A percentile compares a stretch with the other conserved stretches of the same genome.
phyloP scores from a whole-genome alignment of 805 yeast genomes.

The Candida chilensis region DNA sequence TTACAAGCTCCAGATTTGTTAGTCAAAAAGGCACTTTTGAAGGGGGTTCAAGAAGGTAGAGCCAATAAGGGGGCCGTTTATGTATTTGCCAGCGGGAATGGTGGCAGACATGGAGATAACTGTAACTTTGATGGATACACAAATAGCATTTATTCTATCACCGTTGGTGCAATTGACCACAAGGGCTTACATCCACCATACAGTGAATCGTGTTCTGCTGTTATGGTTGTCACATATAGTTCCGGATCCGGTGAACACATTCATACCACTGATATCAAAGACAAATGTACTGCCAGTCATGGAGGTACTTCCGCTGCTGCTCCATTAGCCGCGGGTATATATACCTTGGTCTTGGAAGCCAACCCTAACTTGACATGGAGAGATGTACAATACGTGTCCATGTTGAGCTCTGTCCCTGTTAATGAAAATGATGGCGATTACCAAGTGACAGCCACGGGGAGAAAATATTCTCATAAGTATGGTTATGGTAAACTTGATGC shows the following conservation, averaged over 20 bases:
- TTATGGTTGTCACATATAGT: slow-evolving; percentile 85
- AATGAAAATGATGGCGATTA: slow-evolving; percentile 61
- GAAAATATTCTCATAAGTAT: slow-evolving; percentile 71
- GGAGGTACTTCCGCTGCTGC: slow-evolving; percentile 99
- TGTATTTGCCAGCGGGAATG: slow-evolving; percentile 96
- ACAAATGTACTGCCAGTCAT: slow-evolving; percentile 62
- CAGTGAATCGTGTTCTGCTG: slow-evolving; percentile 91
- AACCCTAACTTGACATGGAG: slow-evolving; percentile 93
- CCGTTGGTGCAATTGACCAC: slow-evolving; percentile 90
- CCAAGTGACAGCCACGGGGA: slow-evolving; percentile 62
- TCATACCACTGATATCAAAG: slow-evolving; percentile 75
- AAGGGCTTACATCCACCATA: slow-evolving; percentile 82
- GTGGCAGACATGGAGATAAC: slow-evolving; percentile 73
- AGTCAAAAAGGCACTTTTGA: slow-evolving; percentile 75
- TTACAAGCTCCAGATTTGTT: slow-evolving; percentile 77
- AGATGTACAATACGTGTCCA: slow-evolving; percentile 81
- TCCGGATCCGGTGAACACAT: slow-evolving; percentile 88
- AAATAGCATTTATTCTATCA: slow-evolving; percentile 87
- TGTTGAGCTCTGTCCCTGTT: slow-evolving; percentile 62
- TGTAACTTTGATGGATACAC: slow-evolving; percentile 98
- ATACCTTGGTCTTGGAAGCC: slow-evolving; percentile 70
- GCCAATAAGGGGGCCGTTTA: slow-evolving; percentile 74
- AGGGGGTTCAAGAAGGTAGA: slow-evolving; percentile 80
- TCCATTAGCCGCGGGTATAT: slow-evolving; percentile 95
- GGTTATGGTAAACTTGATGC: slow-evolving; percentile 95